A percentile compares a stretch with the other conserved stretches of the same genome.
Evolutionary conservation across 768 basidiomycete genomes (phyloP).

Genomic region (Tephrocybe sp.): DNA sequence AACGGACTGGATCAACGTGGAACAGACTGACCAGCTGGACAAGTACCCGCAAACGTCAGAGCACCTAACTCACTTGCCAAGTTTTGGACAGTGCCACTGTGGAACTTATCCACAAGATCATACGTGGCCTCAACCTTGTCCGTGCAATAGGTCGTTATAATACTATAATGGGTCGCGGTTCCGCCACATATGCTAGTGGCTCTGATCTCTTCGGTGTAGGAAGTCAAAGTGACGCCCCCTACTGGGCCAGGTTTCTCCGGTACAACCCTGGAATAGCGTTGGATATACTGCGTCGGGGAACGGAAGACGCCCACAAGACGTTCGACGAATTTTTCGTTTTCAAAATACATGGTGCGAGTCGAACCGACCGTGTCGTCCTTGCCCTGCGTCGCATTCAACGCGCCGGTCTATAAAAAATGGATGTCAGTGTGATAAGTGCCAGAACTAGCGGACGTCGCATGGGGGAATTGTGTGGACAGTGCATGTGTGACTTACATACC

Average conservation of each 20-base stretch:
- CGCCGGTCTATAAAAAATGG: slow-evolving; percentile 3
- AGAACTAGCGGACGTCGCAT: too few species aligned
- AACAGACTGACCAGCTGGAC: not conserved
- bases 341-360: not conserved
- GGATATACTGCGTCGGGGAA: not conserved
- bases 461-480: too few species aligned
- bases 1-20: too few species aligned
- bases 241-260: not conserved
- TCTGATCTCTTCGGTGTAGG: slow-evolving; percentile 13
- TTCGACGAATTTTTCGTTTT: not conserved
- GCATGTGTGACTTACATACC: slow-evolving; percentile 12
- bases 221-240: not conserved
- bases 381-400: slow-evolving; percentile 6
- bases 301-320: slow-evolving; percentile 3
- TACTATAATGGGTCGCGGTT: slow-evolving; percentile 6
- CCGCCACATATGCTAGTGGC: slow-evolving; percentile 14
- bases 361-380: slow-evolving; percentile 12
- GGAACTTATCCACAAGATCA: not conserved
- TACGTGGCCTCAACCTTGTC: not conserved
- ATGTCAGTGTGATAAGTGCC: too few species aligned
- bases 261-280: not conserved
- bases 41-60: slow-evolving; percentile 10
- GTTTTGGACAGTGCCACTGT: not conserved
- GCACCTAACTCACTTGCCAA: slow-evolving; percentile 8
- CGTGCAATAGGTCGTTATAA: slow-evolving; percentile 10